These are phyloP conservation scores for Chytriomyces sp. DNA, from an alignment of 192 early-diverging fungal genomes.

Conservation along the genomic window DNA sequence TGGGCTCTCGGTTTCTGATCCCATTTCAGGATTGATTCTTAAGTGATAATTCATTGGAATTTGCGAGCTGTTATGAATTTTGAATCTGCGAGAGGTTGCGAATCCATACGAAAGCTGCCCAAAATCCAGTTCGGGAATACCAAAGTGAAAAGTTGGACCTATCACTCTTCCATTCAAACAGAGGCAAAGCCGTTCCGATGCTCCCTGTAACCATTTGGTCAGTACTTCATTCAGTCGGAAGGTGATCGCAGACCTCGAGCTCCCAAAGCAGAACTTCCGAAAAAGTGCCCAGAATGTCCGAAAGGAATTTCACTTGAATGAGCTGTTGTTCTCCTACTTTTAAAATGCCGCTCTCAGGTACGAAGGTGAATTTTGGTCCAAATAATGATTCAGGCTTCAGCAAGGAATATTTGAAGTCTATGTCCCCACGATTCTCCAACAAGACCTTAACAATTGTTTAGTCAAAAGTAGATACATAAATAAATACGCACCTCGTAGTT, in stretches of 20 bases:
- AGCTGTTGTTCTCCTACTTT: slow-evolving; percentile 45
- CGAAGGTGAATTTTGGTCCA: slow-evolving; percentile 55
- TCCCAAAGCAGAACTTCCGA: slow-evolving; percentile 56
- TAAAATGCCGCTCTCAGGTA: slow-evolving; percentile 45
- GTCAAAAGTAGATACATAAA: neutral
- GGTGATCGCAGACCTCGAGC: slow-evolving; percentile 44
- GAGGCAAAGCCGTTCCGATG: slow-evolving; percentile 41
- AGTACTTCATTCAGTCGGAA: neutral
- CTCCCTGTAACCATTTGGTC: slow-evolving; percentile 43
- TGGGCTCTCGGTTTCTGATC: neutral
- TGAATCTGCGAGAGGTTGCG: slow-evolving; percentile 23
- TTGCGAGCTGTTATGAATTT: slow-evolving; percentile 53
- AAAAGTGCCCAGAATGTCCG: slow-evolving; percentile 56
- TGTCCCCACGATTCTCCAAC: slow-evolving; percentile 61
- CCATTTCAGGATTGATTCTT: slow-evolving; percentile 9
- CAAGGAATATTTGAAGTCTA: slow-evolving; percentile 41
- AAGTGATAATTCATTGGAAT: slow-evolving; percentile 56
- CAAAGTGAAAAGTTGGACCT: slow-evolving; percentile 61
- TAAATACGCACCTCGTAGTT: slow-evolving; percentile 45
- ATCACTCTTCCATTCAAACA: slow-evolving; percentile 53
- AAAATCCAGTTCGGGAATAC: slow-evolving; percentile 44
- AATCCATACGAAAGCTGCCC: slow-evolving; percentile 54
- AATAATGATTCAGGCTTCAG: slow-evolving; percentile 32
- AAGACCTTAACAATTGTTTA: slow-evolving; percentile 42
- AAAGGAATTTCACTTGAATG: slow-evolving; percentile 46